Evolutionary conservation across 768 basidiomycete genomes (phyloP).

Genomic region (Leccinum olivaceopallidum): DNA sequence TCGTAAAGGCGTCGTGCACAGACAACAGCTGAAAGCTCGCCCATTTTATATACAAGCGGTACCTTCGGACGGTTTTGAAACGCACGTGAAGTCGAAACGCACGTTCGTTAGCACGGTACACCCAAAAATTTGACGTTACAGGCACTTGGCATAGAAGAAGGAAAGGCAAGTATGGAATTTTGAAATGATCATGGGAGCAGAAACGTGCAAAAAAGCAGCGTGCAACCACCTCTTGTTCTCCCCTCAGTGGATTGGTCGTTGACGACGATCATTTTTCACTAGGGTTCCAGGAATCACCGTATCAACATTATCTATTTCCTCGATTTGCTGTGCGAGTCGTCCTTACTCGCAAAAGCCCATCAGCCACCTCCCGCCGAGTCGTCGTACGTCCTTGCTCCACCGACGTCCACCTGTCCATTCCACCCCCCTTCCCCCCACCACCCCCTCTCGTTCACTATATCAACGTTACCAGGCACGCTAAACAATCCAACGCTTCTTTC

Average conservation of each 20-base stretch:
- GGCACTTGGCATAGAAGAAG: no score
- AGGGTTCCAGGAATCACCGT: conserved; percentile 87
- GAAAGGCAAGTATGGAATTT: no score
- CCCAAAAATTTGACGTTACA: no score
- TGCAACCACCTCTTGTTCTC: no score
- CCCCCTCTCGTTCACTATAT: background rate
- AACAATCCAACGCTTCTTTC: conserved; percentile 36
- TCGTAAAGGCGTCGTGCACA: conserved; percentile 56
- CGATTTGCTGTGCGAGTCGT: conserved; percentile 83
- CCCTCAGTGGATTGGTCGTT: background rate
- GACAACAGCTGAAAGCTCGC: no score
- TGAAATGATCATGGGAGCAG: no score
- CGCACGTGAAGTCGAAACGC: no score
- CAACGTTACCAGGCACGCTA: conserved; percentile 20
- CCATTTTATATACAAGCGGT: no score
- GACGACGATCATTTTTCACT: background rate
- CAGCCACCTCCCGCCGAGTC: conserved; percentile 19
- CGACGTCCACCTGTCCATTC: no score
- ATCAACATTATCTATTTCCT: conserved; percentile 94
- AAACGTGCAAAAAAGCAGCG: conserved; percentile 38
- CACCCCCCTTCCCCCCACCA: no score
- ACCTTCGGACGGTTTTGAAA: no score
- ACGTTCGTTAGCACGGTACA: no score
- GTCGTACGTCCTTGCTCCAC: background rate
- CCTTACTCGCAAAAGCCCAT: conserved; percentile 64